Percentiles rank a stretch among this genome's conserved stretches.
Conservation (phyloP, 208 protist species). For the Acanthamoeba sp. region DNA sequence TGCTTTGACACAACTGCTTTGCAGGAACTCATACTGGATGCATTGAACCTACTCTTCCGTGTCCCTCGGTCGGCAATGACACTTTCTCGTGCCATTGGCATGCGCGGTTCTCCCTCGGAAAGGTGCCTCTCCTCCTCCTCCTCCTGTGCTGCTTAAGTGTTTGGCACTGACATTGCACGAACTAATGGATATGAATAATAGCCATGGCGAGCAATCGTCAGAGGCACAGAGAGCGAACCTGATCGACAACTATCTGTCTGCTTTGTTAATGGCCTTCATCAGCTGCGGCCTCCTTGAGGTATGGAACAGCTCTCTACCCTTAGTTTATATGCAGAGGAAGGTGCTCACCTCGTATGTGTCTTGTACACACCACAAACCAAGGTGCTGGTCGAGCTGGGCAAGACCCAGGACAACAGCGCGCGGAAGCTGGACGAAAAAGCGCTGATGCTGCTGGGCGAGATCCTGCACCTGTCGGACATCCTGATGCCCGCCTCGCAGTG, state of each 20-base stretch:
- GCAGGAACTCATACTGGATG: slow-evolving; percentile 77
- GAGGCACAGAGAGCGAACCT: slow-evolving; percentile 11
- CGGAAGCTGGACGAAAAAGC: slow-evolving; percentile 70
- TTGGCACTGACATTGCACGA: background rate
- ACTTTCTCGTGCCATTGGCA: slow-evolving; percentile 48
- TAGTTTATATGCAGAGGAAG: too few relatives aligned
- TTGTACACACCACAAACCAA: background rate
- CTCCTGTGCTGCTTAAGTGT: background rate
- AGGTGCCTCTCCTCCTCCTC: background rate
- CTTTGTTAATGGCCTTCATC: slow-evolving; percentile 80
- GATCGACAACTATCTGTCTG: slow-evolving; percentile 80
- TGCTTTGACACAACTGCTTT: too few relatives aligned
- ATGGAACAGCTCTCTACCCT: too few relatives aligned
- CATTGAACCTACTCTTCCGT: slow-evolving; percentile 81
- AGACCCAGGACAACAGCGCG: slow-evolving; percentile 45
- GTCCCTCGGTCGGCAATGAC: slow-evolving; percentile 71
- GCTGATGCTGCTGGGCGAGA: slow-evolving; percentile 77
- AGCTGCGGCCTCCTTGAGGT: slow-evolving; percentile 80
- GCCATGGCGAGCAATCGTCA: background rate
- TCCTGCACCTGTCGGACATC: slow-evolving; percentile 80
- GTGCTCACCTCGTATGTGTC: too few relatives aligned
- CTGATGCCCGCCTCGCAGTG: slow-evolving; percentile 82
- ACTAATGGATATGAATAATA: too few relatives aligned
- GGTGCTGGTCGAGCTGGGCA: slow-evolving; percentile 77
- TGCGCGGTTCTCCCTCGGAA: slow-evolving; percentile 23